A percentile compares a stretch with the other conserved stretches of the same genome.
Evolutionary conservation across 345 rosid species (phyloP).

Genomic region (Ceriops zippeliana): DNA sequence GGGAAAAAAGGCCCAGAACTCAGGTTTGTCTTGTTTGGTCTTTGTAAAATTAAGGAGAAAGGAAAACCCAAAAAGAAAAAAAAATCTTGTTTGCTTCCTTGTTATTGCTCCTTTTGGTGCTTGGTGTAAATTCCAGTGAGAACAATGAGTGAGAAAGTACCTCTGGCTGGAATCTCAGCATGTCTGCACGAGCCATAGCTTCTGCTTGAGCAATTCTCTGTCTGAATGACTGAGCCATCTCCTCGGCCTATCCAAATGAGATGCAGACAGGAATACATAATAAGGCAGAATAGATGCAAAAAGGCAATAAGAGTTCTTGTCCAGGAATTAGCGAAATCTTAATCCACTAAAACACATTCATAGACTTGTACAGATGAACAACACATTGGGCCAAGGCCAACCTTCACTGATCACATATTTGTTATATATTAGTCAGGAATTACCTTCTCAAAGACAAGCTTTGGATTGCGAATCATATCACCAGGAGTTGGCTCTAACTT

Average conservation of each 20-base stretch:
- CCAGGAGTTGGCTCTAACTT: constrained; percentile 98
- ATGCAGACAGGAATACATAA: not conserved
- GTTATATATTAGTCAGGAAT: not conserved
- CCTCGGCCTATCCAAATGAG: constrained; percentile 70
- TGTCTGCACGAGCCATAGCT: constrained; percentile 99
- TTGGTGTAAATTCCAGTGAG: not conserved
- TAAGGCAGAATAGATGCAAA: not conserved
- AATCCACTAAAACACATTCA: not conserved
- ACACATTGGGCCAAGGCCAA: not conserved
- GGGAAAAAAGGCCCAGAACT: no score
- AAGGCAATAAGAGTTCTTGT: not conserved
- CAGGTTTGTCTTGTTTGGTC: no score
- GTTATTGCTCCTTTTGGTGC: no score
- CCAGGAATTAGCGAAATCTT: not conserved
- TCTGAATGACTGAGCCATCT: constrained; percentile 98
- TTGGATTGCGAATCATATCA: constrained; percentile 97
- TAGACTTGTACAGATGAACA: not conserved
- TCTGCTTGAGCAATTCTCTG: constrained; percentile 99
- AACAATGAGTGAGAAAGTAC: constrained; percentile 27
- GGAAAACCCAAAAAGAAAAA: no score
- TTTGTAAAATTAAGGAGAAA: no score
- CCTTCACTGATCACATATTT: not conserved
- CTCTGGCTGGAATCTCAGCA: constrained; percentile 98
- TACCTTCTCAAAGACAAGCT: constrained; percentile 98
- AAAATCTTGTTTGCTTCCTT: no score